Percentiles rank a stretch among this genome's conserved stretches.
Conservation (phyloP, 371 early-diverging fungal species). For the Rhizopus sp. region DNA sequence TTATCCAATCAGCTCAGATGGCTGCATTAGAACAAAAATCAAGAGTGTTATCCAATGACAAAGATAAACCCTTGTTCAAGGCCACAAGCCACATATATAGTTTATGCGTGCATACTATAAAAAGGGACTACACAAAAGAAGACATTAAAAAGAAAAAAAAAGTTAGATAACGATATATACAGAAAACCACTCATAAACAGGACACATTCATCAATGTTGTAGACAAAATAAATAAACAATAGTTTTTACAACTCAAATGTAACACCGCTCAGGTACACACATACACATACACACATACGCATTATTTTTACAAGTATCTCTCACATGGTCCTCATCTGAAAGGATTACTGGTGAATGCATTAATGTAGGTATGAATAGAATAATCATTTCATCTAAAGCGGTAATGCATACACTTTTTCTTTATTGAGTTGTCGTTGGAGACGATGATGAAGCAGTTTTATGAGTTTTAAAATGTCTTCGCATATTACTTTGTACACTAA, state of each 20-base stretch:
- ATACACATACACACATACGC: too few relatives aligned
- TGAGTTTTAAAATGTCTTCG: conserved; percentile 65
- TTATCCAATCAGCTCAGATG: not conserved
- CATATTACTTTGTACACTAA: conserved; percentile 78
- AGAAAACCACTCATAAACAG: too few relatives aligned
- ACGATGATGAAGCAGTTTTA: not conserved
- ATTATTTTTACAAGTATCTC: too few relatives aligned
- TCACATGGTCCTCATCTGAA: not conserved
- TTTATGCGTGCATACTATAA: too few relatives aligned
- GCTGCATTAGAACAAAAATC: not conserved
- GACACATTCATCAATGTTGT: too few relatives aligned
- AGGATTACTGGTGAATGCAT: too few relatives aligned
- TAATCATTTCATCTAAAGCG: too few relatives aligned
- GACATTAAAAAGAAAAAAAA: not conserved
- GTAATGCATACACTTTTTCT: too few relatives aligned
- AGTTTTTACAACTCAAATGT: not conserved
- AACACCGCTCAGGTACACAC: not conserved
- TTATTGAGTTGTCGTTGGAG: not conserved
- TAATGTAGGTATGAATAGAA: too few relatives aligned
- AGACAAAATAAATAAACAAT: too few relatives aligned
- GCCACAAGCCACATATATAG: not conserved
- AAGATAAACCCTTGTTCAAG: not conserved
- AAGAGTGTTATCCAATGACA: not conserved
- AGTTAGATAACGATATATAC: not conserved
- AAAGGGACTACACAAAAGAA: too few relatives aligned